Base-by-base conservation (phyloP, 345 rosid species). In the Linum usitatissimum region DNA sequence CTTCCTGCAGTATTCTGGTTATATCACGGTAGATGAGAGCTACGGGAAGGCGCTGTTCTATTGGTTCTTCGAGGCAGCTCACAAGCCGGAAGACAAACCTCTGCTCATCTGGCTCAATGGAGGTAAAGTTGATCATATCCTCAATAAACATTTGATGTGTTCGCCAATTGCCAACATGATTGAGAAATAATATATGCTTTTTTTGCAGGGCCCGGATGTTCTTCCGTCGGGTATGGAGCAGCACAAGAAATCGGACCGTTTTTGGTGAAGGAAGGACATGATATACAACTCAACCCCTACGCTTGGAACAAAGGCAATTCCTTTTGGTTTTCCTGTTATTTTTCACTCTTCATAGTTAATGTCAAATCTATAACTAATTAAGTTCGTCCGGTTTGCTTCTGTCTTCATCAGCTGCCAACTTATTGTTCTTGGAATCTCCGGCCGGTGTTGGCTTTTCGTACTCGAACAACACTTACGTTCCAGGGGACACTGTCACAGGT, bases 101-200 rank as follows among this genome's bases (percentile, higher is more conserved):
- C 83, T 86, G 1, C 81, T 87, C 45, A 82, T 87, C 17, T 87
- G 90, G 94, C 94, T 87, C 75, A 81, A 84, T 62, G 88, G 88
- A 79, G 90, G 90, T 84, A 59, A 14, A 30, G 1, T 19, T 19
- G n/a, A 55, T 3, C 30, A 18, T 9, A 6, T 28, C 4, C 59
- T 55, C 59, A 18, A 10, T 15, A 45, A 45, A 45, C 14, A 10
- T 15, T 40, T 45, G 21, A 18, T 18, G 38, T 18, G 18, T 55
- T 55, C 21, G 10, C 20, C 18, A 15, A n/a, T 10, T 18, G n/a
- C 30, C 30, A 55, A 8, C 21, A 18, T 21, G 21, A 15, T 55
- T 15, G 6, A 18, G 5, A 55, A 18, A 5, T 7, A 55, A 55
- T 18, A 18, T 55, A 55, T 53, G 19, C 18, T 17, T 21, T 15